phyloP scores from a whole-genome alignment of 768 basidiomycete genomes.

The Suillus alpinus region DNA sequence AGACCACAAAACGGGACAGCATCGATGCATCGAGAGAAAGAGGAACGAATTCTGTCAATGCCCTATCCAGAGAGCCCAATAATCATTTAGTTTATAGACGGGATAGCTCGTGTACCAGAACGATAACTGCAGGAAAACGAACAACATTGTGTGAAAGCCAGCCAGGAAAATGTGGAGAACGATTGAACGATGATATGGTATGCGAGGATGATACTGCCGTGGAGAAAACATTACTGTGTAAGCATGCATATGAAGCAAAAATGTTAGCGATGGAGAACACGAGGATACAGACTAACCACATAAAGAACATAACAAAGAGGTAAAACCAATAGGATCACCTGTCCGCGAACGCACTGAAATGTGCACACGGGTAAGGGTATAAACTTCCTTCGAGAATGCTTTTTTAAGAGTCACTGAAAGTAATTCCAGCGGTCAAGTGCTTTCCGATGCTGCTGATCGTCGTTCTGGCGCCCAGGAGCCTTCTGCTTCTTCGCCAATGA shows the following conservation, averaged over 20 bases:
- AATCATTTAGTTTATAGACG: background rate
- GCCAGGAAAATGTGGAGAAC: background rate
- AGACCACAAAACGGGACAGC: background rate
- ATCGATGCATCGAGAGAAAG: background rate
- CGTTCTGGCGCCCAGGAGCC: constrained; percentile 36
- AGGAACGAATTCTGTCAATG: background rate
- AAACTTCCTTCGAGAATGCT: background rate
- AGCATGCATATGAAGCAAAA: constrained; percentile 1
- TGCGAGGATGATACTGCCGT: constrained; percentile 3
- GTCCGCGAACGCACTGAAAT: constrained; percentile 1
- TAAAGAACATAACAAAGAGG: constrained; percentile 2
- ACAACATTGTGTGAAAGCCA: background rate
- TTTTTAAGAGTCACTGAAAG: background rate
- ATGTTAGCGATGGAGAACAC: constrained; percentile 1
- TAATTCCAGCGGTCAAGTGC: background rate
- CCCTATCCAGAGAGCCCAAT: constrained; percentile 1
- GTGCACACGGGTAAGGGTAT: background rate
- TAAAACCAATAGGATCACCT: constrained; percentile 1
- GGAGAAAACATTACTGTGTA: background rate
- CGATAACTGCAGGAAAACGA: constrained; percentile 3
- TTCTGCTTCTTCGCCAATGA: constrained; percentile 51
- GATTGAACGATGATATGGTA: constrained; percentile 1
- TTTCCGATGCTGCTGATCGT: background rate
- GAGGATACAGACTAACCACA: background rate
- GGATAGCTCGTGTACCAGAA: constrained; percentile 3